Evolutionary conservation across 192 early-diverging fungal species (phyloP).

Genomic region (Borealophlyctis nickersoniae): DNA sequence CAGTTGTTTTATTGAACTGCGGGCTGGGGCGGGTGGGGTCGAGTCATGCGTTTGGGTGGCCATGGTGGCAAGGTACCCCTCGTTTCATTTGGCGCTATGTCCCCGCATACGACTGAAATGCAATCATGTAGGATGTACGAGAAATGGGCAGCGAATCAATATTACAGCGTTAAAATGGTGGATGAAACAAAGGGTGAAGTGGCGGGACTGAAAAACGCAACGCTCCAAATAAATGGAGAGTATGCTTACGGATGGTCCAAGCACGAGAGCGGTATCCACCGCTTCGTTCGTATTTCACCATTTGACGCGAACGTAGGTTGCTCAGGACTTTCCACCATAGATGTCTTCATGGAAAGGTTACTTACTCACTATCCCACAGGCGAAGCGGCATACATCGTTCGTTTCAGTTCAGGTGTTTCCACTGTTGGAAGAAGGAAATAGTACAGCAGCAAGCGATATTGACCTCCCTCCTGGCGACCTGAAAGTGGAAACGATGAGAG

Average conservation of each 20-base stretch:
- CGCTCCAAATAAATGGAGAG: conserved; percentile 41
- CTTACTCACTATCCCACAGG: not conserved
- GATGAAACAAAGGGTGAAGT: conserved; percentile 44
- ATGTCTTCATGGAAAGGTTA: too few relatives aligned
- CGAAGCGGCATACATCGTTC: conserved; percentile 60
- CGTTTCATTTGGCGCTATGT: too few relatives aligned
- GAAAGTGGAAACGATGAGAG: conserved; percentile 52
- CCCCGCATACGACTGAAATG: not conserved
- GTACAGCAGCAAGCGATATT: conserved; percentile 18
- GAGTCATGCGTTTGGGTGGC: conserved; percentile 49
- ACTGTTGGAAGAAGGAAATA: conserved; percentile 16
- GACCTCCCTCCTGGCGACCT: conserved; percentile 47
- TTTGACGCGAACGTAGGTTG: conserved; percentile 39
- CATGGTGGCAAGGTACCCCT: conserved; percentile 27
- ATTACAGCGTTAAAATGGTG: conserved; percentile 32
- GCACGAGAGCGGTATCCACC: conserved; percentile 51
- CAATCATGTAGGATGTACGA: conserved; percentile 44
- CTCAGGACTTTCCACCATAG: not conserved
- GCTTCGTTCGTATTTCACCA: conserved; percentile 52
- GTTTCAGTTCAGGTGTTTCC: conserved; percentile 43
- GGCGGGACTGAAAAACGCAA: conserved; percentile 43
- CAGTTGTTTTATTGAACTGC: conserved; percentile 53
- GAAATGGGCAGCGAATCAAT: conserved; percentile 31
- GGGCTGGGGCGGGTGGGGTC: conserved; percentile 48
- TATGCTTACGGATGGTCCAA: conserved; percentile 54